Evolutionary conservation across 352 stramenopile genomes (phyloP).

Genomic region (Phytopythium vexans): DNA sequence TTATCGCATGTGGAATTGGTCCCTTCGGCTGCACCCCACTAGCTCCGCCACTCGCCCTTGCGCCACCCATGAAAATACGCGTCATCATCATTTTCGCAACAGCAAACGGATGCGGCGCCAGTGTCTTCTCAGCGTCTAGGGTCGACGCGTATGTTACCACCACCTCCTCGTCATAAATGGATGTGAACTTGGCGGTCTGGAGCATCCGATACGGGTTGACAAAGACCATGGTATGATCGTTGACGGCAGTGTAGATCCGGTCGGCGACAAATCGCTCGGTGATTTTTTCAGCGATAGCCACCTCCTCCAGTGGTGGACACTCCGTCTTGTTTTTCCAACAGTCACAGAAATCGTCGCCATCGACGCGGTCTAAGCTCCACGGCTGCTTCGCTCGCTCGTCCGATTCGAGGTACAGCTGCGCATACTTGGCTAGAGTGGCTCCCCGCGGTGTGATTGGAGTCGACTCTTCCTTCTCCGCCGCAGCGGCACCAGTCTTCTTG

Average conservation of each 20-base stretch:
- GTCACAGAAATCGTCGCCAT: constrained; percentile 39
- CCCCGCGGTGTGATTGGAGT: constrained; percentile 51
- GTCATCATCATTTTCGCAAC: constrained; percentile 40
- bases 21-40: too few relatives aligned
- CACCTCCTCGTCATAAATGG: constrained; percentile 80
- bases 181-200: constrained; percentile 73
- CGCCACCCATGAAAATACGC: constrained; percentile 1
- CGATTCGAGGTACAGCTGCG: constrained; percentile 66
- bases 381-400: constrained; percentile 48
- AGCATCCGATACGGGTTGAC: constrained; percentile 75
- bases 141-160: constrained; percentile 61
- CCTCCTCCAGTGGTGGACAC: constrained; percentile 3
- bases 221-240: constrained; percentile 58
- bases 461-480: not conserved
- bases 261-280: constrained; percentile 39
- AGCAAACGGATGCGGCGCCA: constrained; percentile 69
- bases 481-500: not conserved
- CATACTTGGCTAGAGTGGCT: constrained; percentile 76
- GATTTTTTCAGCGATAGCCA: constrained; percentile 15
- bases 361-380: constrained; percentile 47
- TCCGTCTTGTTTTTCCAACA: not conserved
- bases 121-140: constrained; percentile 23
- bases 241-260: constrained; percentile 61
- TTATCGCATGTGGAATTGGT: constrained; percentile 22
- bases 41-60: not conserved